Evolutionary conservation across 139 green algal genomes (phyloP).

Genomic region (Edaphochlamys debaryana): DNA sequence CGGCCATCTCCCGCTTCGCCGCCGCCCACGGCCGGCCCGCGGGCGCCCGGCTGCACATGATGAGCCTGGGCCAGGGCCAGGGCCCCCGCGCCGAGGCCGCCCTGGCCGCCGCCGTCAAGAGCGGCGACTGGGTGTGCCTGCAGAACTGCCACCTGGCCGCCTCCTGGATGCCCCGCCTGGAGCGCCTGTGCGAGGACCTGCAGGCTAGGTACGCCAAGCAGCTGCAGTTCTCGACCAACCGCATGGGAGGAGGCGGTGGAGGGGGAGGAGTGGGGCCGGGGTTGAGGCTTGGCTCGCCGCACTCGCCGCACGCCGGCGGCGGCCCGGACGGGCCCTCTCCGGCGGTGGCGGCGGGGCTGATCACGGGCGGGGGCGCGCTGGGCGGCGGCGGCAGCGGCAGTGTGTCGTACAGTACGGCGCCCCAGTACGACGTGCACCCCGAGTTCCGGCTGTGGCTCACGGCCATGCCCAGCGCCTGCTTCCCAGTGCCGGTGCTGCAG

Average conservation of each 20-base stretch:
- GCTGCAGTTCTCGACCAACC: conserved; percentile 12
- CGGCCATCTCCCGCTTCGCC: conserved; percentile 71
- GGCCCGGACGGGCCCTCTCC: no score
- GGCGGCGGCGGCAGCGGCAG: no score
- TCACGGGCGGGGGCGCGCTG: not conserved
- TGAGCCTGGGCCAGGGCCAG: conserved; percentile 68
- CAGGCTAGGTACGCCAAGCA: conserved; percentile 31
- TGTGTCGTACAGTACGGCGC: no score
- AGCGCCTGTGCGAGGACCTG: conserved; percentile 56
- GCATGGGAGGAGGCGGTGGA: no score
- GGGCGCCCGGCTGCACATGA: conserved; percentile 41
- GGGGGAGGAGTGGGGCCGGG: no score
- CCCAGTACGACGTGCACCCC: conserved; percentile 63
- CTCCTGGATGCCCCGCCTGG: conserved; percentile 80
- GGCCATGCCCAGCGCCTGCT: conserved; percentile 71
- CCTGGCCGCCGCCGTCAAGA: conserved; percentile 61
- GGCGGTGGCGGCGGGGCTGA: not conserved
- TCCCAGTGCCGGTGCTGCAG: conserved; percentile 74
- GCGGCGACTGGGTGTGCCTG: conserved; percentile 86
- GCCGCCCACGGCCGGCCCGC: conserved; percentile 51
- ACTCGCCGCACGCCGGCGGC: no score
- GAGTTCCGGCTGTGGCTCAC: conserved; percentile 91
- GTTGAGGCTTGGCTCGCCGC: not conserved
- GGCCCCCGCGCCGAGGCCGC: conserved; percentile 69
- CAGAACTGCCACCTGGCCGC: conserved; percentile 93